Evolutionary conservation across 1,284 basidiomycete species (phyloP).

Genomic region (Trametes polyzona): DNA sequence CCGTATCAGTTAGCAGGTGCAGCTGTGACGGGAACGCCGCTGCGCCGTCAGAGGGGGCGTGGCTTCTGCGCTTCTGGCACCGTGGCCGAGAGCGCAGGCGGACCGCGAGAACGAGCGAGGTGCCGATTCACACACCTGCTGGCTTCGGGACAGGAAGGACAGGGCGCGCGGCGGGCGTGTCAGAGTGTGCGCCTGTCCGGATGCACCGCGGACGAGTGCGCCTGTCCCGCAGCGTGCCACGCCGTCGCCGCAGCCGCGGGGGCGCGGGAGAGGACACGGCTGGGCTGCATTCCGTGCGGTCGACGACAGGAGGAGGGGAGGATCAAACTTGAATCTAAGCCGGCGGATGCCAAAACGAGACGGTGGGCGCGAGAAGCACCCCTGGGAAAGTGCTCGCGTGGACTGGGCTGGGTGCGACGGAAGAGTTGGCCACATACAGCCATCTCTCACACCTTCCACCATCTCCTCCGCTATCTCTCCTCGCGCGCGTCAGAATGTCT

Average conservation of each 20-base stretch:
- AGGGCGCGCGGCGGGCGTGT: conserved; percentile 20
- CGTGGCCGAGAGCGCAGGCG: conserved; percentile 14
- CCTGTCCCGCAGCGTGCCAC: background rate
- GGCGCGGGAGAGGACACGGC: background rate
- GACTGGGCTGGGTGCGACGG: background rate
- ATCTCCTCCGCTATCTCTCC: conserved; percentile 9
- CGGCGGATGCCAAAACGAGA: conserved; percentile 22
- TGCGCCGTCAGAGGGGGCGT: conserved; percentile 17
- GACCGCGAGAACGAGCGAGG: conserved; percentile 22
- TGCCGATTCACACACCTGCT: conserved; percentile 26
- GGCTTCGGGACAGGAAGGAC: conserved; percentile 20
- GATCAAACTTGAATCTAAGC: conserved; percentile 24
- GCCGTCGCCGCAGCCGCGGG: background rate
- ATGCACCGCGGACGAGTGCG: background rate
- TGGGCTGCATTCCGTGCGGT: background rate
- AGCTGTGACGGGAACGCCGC: conserved; percentile 21
- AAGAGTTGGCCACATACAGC: conserved; percentile 5
- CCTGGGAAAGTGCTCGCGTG: conserved; percentile 23
- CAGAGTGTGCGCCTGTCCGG: conserved; percentile 6
- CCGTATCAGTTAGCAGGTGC: conserved; percentile 21
- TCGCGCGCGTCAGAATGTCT: conserved; percentile 15
- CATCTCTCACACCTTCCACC: conserved; percentile 17
- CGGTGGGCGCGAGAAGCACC: conserved; percentile 18
- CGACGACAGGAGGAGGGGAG: conserved; percentile 5
- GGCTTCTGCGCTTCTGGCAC: conserved; percentile 13